Evolutionary conservation across 2,329 filamentous ascomycete genomes (phyloP), one percentile per base, ranked within the genome.

Genomic region (Penicillium sp.): DNA sequence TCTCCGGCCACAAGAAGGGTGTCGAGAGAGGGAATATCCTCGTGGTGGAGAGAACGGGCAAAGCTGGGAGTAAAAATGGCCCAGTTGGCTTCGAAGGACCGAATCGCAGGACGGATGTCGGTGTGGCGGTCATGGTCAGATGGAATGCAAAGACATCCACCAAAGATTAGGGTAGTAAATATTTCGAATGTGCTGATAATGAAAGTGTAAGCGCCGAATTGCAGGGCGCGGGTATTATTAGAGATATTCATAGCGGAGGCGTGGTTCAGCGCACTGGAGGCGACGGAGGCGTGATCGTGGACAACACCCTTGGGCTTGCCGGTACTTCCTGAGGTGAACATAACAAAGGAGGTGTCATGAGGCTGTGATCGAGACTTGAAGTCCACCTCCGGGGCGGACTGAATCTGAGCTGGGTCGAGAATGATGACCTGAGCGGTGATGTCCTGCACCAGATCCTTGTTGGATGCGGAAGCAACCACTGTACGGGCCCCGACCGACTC

Each of bases 301-400:
- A 83, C 69, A 1, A 83, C 81, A 4, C 82, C 82, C 66, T 85
- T 85, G 1, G 82, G 82, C 54, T 77, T 79, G 10, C 82, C 82
- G 0, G 82, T 84, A 55, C 79, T 83, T 6, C 82, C 82, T 0
- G 81, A 83, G 2, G 82, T 85, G 63, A 83, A 84, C 54, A 83
- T 81, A 54, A 83, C 77, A 58, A 95, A 95, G n/a, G 91, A 90
- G 9, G 91, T 78, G 65, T 94, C 90, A 3, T 87, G 82, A 4
- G 88, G 80, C n/a, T 47, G 43, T 44, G 43, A 44, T 16, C 43
- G 43, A n/a, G 43, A 44, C 4, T 6, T 31, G 43, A 44, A 44
- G 8, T 29, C 43, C 7, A 44, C 43, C 24, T 31, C 43, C 6
- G 43, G 43, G 14, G 27, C 10, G 11, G 27, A 31, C 29, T 44